Conservation (phyloP, 2,329 filamentous ascomycete genomes). For the Penicillium sp. region DNA sequence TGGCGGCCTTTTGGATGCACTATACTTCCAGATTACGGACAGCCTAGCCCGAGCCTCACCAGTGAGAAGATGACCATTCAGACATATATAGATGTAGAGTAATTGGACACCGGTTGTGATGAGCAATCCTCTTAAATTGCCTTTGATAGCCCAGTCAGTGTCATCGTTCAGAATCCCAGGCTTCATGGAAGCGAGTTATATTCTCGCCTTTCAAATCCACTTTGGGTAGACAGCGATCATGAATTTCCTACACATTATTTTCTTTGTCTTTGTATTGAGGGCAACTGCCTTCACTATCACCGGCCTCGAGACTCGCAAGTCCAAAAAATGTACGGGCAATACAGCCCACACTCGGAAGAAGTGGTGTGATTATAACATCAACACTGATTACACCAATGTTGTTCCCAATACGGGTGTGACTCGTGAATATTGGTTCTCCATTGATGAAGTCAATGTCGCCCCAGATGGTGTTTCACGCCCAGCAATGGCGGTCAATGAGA, state of each 20-base stretch:
- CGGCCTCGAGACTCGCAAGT: slow-evolving; percentile 4
- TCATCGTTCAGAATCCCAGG: neutral
- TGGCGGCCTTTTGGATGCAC: slow-evolving; percentile 1
- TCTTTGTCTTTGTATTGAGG: slow-evolving; percentile 14
- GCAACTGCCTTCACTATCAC: slow-evolving; percentile 13
- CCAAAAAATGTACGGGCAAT: slow-evolving; percentile 21
- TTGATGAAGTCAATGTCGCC: slow-evolving; percentile 31
- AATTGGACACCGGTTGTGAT: neutral
- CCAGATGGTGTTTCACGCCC: slow-evolving; percentile 38
- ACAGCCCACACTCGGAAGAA: slow-evolving; percentile 17
- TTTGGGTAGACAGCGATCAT: slow-evolving; percentile 7
- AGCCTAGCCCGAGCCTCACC: neutral
- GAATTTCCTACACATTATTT: slow-evolving; percentile 14
- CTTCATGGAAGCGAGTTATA: neutral
- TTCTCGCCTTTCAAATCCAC: neutral
- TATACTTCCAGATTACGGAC: too few relatives aligned
- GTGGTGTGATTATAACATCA: slow-evolving; percentile 27
- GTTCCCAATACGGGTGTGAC: slow-evolving; percentile 35
- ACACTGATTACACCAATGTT: slow-evolving; percentile 27
- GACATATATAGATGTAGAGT: neutral
- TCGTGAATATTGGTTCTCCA: slow-evolving; percentile 39
- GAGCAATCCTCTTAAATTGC: neutral
- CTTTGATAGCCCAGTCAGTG: neutral
- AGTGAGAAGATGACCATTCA: neutral
- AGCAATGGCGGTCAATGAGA: slow-evolving; percentile 40